These are phyloP conservation scores for Neopestalotiopsis sp. DNA, from an alignment of 2,329 filamentous ascomycete species.

Conservation along the genomic window DNA sequence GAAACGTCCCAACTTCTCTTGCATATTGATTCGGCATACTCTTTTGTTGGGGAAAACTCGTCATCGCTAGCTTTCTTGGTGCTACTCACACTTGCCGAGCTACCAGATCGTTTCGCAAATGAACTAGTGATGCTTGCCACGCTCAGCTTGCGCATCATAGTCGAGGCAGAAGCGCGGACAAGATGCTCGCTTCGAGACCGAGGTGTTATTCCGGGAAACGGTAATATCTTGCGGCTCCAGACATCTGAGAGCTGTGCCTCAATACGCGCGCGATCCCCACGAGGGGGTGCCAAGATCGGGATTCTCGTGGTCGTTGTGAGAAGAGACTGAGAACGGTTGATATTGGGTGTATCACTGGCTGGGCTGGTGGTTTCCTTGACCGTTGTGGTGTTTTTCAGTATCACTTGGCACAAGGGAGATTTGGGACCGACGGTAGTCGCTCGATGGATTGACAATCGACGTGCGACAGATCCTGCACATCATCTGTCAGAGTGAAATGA, in stretches of 20 bases:
- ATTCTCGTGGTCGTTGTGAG: constrained; percentile 70
- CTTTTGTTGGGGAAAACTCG: constrained; percentile 26
- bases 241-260: constrained; percentile 78
- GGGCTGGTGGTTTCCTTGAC: constrained; percentile 59
- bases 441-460: constrained; percentile 78
- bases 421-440: constrained; percentile 76
- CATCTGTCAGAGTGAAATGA: constrained; percentile 8
- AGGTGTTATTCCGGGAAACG: constrained; percentile 80
- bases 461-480: constrained; percentile 60
- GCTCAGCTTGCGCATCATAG: constrained; percentile 87
- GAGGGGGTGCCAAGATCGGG: constrained; percentile 74
- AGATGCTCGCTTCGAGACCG: constrained; percentile 71
- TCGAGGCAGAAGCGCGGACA: constrained; percentile 79
- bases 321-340: constrained; percentile 81
- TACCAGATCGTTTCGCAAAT: constrained; percentile 74
- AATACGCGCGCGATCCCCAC: constrained; percentile 77
- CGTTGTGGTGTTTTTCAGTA: constrained; percentile 83
- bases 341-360: constrained; percentile 49
- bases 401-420: constrained; percentile 73
- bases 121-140: constrained; percentile 79
- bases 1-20: constrained; percentile 28
- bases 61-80: constrained; percentile 36
- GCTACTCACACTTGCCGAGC: constrained; percentile 46
- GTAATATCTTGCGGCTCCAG: constrained; percentile 81
- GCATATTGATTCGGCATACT: constrained; percentile 28